Evolutionary conservation across 2,329 filamentous ascomycete genomes (phyloP).

Genomic region (Drechslerella dactyloides): DNA sequence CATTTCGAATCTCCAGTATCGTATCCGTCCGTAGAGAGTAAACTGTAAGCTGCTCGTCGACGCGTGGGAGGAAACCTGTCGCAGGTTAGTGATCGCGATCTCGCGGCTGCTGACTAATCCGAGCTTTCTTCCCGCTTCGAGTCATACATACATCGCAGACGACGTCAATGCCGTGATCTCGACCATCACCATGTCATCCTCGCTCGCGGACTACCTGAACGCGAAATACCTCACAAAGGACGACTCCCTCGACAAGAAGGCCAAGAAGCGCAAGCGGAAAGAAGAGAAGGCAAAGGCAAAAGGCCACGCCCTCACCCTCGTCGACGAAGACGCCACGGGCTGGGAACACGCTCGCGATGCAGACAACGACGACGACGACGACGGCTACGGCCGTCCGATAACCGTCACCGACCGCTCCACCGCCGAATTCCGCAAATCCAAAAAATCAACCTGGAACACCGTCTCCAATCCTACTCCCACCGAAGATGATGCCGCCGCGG

Average conservation of each 20-base stretch:
- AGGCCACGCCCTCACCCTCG: slow-evolving; percentile 71
- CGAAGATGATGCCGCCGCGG: slow-evolving; percentile 69
- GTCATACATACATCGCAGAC: too few species aligned
- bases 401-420: slow-evolving; percentile 52
- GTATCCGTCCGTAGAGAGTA: not conserved
- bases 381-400: slow-evolving; percentile 64
- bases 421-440: slow-evolving; percentile 59
- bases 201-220: slow-evolving; percentile 83
- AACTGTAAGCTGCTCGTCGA: not conserved
- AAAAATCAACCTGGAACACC: slow-evolving; percentile 41
- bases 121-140: too few species aligned
- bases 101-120: not conserved
- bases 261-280: slow-evolving; percentile 71
- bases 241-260: slow-evolving; percentile 63
- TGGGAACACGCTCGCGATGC: slow-evolving; percentile 60
- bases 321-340: slow-evolving; percentile 68
- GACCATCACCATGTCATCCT: slow-evolving; percentile 62
- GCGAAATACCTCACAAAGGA: slow-evolving; percentile 79
- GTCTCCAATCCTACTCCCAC: slow-evolving; percentile 55
- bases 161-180: too few species aligned
- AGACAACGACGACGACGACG: slow-evolving; percentile 62
- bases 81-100: not conserved
- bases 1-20: slow-evolving; percentile 9
- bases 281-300: slow-evolving; percentile 57
- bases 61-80: not conserved